A percentile compares a stretch with the other conserved stretches of the same genome.
Conservation (phyloP, 2,329 filamentous ascomycete genomes). For the Seiridium cupressi region DNA sequence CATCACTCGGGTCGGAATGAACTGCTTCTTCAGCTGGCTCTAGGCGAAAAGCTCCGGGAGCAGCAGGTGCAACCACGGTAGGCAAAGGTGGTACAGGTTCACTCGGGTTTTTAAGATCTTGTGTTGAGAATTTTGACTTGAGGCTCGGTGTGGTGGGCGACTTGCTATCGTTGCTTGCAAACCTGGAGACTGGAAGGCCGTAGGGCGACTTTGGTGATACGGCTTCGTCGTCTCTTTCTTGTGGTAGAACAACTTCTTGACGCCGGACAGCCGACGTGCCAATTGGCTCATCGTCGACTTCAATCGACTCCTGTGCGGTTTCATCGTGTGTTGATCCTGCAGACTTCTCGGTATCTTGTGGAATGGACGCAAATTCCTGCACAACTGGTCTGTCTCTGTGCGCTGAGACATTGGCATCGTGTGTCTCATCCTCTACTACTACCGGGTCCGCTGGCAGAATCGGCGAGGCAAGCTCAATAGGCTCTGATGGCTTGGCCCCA, state of each 20-base stretch:
- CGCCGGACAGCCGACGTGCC: background rate
- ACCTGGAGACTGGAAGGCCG: constrained; percentile 23
- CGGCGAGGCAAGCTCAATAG: background rate
- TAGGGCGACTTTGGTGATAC: constrained; percentile 17
- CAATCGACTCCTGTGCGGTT: background rate
- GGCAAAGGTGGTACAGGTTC: constrained; percentile 15
- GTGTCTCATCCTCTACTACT: background rate
- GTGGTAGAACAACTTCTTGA: constrained; percentile 10
- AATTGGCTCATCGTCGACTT: background rate
- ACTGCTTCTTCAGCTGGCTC: constrained; percentile 13
- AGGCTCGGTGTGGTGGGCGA: constrained; percentile 29
- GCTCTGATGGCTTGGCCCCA: background rate
- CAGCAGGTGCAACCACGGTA: constrained; percentile 5
- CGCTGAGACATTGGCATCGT: constrained; percentile 10
- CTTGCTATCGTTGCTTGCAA: constrained; percentile 22
- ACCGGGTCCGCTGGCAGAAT: too few relatives aligned
- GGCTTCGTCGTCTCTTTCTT: constrained; percentile 12
- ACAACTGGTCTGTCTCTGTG: constrained; percentile 9
- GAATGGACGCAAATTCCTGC: constrained; percentile 23
- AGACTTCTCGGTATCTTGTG: constrained; percentile 12
- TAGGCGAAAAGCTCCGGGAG: constrained; percentile 4
- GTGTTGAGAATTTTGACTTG: constrained; percentile 43
- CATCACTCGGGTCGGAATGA: constrained; percentile 3
- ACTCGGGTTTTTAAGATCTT: constrained; percentile 28
- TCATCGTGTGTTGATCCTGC: constrained; percentile 14